Evolutionary conservation across 2,329 filamentous ascomycete genomes (phyloP).

Genomic region (Aureobasidium sp.): DNA sequence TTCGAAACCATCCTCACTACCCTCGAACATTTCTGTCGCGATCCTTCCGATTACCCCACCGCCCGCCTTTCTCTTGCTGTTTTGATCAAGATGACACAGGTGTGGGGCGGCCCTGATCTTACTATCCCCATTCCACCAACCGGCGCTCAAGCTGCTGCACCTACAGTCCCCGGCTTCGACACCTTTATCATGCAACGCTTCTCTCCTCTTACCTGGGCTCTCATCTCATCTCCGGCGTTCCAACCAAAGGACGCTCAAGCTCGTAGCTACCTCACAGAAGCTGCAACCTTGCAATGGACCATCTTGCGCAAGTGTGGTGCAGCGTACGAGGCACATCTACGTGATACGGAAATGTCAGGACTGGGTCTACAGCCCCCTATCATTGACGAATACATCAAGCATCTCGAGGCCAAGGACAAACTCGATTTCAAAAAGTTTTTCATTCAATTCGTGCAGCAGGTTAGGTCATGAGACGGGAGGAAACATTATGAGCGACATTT

Average conservation of each 20-base stretch:
- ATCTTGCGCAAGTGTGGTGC: slow-evolving; percentile 88
- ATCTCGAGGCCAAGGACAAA: slow-evolving; percentile 38
- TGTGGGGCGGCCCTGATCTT: slow-evolving; percentile 84
- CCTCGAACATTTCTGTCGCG: slow-evolving; percentile 75
- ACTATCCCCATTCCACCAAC: slow-evolving; percentile 45
- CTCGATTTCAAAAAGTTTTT: slow-evolving; percentile 42
- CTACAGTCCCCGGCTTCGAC: slow-evolving; percentile 75
- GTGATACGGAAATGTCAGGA: slow-evolving; percentile 55
- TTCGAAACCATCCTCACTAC: slow-evolving; percentile 85
- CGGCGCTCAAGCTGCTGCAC: slow-evolving; percentile 45
- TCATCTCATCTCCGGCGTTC: slow-evolving; percentile 72
- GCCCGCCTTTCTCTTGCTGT: slow-evolving; percentile 74
- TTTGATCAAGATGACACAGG: slow-evolving; percentile 71
- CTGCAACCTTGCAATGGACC: slow-evolving; percentile 76
- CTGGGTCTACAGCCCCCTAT: slow-evolving; percentile 59
- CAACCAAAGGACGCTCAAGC: slow-evolving; percentile 81
- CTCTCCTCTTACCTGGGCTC: slow-evolving; percentile 82
- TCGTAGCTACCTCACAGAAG: slow-evolving; percentile 79
- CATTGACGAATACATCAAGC: slow-evolving; percentile 58
- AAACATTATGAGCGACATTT: background rate
- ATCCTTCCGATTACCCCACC: slow-evolving; percentile 59
- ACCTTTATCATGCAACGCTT: slow-evolving; percentile 84
- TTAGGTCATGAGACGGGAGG: slow-evolving; percentile 19
- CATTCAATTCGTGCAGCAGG: slow-evolving; percentile 35
- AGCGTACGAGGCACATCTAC: slow-evolving; percentile 65